Evolutionary conservation across 345 rosid species (phyloP).

Genomic region (Pistacia atlantica): DNA sequence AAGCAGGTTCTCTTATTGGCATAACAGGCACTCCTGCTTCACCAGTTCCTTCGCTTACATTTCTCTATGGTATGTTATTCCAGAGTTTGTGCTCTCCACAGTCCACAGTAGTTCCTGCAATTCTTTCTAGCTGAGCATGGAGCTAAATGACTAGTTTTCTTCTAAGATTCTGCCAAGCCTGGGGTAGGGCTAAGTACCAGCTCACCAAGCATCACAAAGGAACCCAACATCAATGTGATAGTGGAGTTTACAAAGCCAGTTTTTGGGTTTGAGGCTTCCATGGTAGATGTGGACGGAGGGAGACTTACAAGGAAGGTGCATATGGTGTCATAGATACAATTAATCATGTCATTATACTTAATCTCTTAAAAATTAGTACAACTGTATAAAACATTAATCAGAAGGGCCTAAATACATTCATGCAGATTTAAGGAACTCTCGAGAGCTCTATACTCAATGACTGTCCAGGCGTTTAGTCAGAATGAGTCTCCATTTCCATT

Average conservation of each 20-base stretch:
- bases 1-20: constrained; percentile 36
- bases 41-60: constrained; percentile 34
- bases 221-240: constrained; percentile 37
- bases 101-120: not conserved
- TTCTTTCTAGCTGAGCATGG: not conserved
- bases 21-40: constrained; percentile 46
- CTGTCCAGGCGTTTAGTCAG: constrained; percentile 31
- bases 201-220: constrained; percentile 39
- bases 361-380: constrained; percentile 7
- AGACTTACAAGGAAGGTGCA: constrained; percentile 63
- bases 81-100: not conserved
- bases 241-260: constrained; percentile 61
- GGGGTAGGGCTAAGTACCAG: constrained; percentile 45
- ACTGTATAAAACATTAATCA: not conserved
- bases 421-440: constrained; percentile 49
- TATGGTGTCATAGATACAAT: constrained; percentile 12
- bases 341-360: not conserved
- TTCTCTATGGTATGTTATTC: constrained; percentile 47
- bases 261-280: constrained; percentile 47
- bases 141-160: constrained; percentile 21
- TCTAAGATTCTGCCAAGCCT: constrained; percentile 43
- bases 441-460: constrained; percentile 51
- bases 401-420: constrained; percentile 15
- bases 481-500: constrained; percentile 35
- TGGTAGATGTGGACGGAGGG: constrained; percentile 49